Base-by-base conservation (phyloP, 2,329 filamentous ascomycete genomes). In the Arthrinium phaeospermum region DNA sequence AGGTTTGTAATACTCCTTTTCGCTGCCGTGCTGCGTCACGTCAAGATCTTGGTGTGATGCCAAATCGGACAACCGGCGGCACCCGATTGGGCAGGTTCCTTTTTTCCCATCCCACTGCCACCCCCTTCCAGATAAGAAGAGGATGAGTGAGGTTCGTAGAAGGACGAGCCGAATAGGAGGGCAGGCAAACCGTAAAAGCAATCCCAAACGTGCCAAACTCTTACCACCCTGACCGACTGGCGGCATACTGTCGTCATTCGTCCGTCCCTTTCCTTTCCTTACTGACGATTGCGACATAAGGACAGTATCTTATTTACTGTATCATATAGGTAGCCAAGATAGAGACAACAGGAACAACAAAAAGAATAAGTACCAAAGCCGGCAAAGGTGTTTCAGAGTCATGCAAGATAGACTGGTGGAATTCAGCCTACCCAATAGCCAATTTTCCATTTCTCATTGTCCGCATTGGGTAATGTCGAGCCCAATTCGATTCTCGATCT, bases 1-100 rank as follows among this genome's bases (percentile, higher is more conserved):
- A 19, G 6, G 27, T 61, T 61, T 34, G 53, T 61, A 61, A 61
- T 61, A 4, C 53, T 22, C 30, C 53, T 51, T 7, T 16, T 4
- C 24, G 49, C 22, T n/a, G 53, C 53, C 53, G 53, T 61, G 30
- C 34, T 37, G 53, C 53, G 34, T 37, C 53, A 61, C 53, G 53
- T 61, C 53, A 61, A 61, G 53, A 61, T 61, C 30, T 61, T 61
- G 53, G 53, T 61, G 53, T 57, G 51, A 37, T 61, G 27, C 53
- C 53, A 22, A 61, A 61, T 37, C 53, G 53, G 53, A 37, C 53
- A 61, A 61, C 30, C 53, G 53, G 34, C 19, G 53, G 30, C 7
- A 61, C 27, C 53, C 53, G 53, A 61, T 61, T 61, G 53, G 53
- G 51, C 51, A 57, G 27, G 51, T 57, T 34, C 51, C 51, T 57